Evolutionary conservation across 108 stramenopile species (phyloP).

Genomic region (Cyclotella cryptica): DNA sequence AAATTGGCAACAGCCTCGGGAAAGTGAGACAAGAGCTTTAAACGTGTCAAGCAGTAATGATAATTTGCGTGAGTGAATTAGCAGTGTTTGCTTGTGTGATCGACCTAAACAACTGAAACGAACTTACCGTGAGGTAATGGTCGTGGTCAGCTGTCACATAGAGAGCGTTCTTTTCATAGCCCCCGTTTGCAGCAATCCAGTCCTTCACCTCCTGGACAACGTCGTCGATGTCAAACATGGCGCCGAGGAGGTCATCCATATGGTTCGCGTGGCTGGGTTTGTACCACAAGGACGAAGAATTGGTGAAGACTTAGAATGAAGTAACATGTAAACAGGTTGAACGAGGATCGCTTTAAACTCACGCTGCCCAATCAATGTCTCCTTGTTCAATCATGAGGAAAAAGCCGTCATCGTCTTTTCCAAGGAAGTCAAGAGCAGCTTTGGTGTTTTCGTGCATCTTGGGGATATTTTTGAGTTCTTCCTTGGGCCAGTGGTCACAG

Average conservation of each 20-base stretch:
- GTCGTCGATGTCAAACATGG: slow-evolving; percentile 68
- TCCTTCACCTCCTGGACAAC: slow-evolving; percentile 45
- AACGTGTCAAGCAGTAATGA: too few relatives aligned
- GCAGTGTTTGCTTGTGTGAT: too few relatives aligned
- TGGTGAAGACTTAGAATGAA: background rate
- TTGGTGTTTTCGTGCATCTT: slow-evolving; percentile 52
- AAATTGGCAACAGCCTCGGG: slow-evolving; percentile 60
- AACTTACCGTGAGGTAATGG: slow-evolving; percentile 56
- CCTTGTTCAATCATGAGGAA: slow-evolving; percentile 75
- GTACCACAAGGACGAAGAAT: background rate
- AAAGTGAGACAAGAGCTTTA: slow-evolving; percentile 44
- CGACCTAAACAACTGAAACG: too few relatives aligned
- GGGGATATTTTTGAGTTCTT: slow-evolving; percentile 59
- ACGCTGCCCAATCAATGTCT: slow-evolving; percentile 70
- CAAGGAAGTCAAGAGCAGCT: slow-evolving; percentile 61
- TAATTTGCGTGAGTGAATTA: too few relatives aligned
- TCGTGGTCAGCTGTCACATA: slow-evolving; percentile 74
- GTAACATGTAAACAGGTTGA: background rate
- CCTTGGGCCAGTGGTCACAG: slow-evolving; percentile 60
- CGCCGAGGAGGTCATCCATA: slow-evolving; percentile 70
- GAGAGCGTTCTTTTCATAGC: slow-evolving; percentile 69
- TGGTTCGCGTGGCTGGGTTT: slow-evolving; percentile 54
- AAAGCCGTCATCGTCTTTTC: slow-evolving; percentile 72
- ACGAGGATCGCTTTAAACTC: background rate
- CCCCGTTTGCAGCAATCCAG: slow-evolving; percentile 65